phyloP scores from a whole-genome alignment of 441 rosid species.

The Croton setiger region DNA sequence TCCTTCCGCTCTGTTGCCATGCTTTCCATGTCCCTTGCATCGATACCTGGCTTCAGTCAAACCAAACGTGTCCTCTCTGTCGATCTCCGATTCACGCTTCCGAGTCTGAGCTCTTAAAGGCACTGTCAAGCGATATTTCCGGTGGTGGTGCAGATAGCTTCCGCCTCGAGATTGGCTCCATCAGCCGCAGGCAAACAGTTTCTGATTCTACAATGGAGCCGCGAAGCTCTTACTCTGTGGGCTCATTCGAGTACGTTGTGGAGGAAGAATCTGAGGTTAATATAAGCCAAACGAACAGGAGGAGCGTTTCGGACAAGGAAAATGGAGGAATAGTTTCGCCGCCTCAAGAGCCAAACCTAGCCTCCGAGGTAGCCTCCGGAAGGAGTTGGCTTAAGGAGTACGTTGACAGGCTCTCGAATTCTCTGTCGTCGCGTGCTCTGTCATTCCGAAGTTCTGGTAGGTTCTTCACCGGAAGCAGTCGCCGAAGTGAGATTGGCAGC shows the following conservation, averaged over 20 bases:
- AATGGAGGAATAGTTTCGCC: constrained; percentile 16
- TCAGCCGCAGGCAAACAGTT: constrained; percentile 50
- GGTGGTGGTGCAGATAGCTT: constrained; percentile 44
- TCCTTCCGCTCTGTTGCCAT: constrained; percentile 84
- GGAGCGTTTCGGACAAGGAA: constrained; percentile 55
- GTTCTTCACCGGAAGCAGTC: constrained; percentile 71
- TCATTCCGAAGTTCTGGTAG: constrained; percentile 85
- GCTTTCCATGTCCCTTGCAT: constrained; percentile 82
- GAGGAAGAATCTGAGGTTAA: constrained; percentile 67
- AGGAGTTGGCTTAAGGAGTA: constrained; percentile 80
- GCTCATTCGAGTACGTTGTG: constrained; percentile 76
- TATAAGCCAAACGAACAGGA: constrained; percentile 30
- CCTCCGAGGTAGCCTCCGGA: constrained; percentile 48
- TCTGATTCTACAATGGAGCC: constrained; percentile 30
- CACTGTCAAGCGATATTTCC: constrained; percentile 24
- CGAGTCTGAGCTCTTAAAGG: constrained; percentile 55
- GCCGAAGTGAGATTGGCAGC: constrained; percentile 48
- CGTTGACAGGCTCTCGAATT: constrained; percentile 66
- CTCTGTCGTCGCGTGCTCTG: constrained; percentile 64
- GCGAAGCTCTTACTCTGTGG: constrained; percentile 64
- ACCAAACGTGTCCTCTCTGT: constrained; percentile 90
- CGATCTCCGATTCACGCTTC: constrained; percentile 63
- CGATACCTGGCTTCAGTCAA: constrained; percentile 68
- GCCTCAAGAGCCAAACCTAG: constrained; percentile 36
- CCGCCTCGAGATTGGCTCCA: constrained; percentile 81